Base-by-base conservation (phyloP, 306 rosid genomes). In the Cicer judaicum region DNA sequence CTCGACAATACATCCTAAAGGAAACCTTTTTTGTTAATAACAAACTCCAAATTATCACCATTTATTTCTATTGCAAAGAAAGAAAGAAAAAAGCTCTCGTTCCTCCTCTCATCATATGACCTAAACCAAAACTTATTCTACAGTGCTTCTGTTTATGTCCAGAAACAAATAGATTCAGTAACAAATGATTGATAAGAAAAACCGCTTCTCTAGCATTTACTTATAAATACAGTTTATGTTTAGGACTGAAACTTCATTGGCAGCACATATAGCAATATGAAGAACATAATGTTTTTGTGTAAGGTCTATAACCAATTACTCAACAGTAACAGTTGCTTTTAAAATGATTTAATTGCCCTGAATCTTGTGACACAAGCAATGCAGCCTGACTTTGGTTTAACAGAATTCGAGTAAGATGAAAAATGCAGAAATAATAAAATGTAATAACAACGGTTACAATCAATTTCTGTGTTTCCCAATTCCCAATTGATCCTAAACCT, bases 1-100 rank as follows among this genome's bases (percentile, higher is more conserved):
- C 67, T 81, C 85, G 69, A 79, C 38, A 77, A 42, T 15, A 14
- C 80, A 78, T 92, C 95, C 98, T 92, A 73, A 21, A 38, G 55
- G 68, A 48, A 75, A 55, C 12, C 9, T 12, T 75, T 36, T 74
- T 49, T 50, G 78, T 87, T 72, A 73, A 40, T 68, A 61, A 18
- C 36, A 29, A 81, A 36, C 47, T 65, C 69, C 69, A 74, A 48
- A 73, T 8, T 57, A 55, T 5, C 63, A 66, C 14, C 60, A 38
- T 15, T 46, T 60, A 65, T 7, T 10, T 63, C 6, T 13, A 34
- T 6, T 46, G 70, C 69, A 64, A 40, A 57, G 52, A 47, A 14
- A 68, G 65, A n/a, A 66, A 2, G n/a, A 68, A 73, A 41, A 43
- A 39, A 74, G 7, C 72, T 53, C 73, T 52, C 70, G 10, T 66